These are phyloP conservation scores for Lupinus albus DNA, from an alignment of 306 rosid genomes.

Conservation along the genomic window DNA sequence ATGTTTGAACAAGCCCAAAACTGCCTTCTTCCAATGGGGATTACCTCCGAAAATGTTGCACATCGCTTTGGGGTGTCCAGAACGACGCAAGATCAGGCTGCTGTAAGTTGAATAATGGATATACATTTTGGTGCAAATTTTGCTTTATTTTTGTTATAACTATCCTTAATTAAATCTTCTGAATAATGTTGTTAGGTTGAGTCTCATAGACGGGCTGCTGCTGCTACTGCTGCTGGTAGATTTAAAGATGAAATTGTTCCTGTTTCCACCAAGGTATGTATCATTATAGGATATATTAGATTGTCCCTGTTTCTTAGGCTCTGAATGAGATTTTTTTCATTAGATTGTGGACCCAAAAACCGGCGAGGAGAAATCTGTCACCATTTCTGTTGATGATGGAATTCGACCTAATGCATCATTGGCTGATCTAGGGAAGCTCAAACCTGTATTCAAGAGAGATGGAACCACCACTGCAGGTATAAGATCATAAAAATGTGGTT, in stretches of 20 bases:
- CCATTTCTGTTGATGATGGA: slow-evolving; percentile 88
- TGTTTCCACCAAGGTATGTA: slow-evolving; percentile 73
- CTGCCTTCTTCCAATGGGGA: slow-evolving; percentile 92
- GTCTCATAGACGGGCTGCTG: slow-evolving; percentile 87
- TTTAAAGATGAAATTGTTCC: slow-evolving; percentile 95
- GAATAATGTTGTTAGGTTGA: slow-evolving; percentile 64
- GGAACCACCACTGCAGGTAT: slow-evolving; percentile 94
- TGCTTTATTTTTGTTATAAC: neutral
- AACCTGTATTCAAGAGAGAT: slow-evolving; percentile 89
- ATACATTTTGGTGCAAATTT: slow-evolving; percentile 28
- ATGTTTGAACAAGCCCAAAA: slow-evolving; percentile 76
- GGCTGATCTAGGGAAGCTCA: slow-evolving; percentile 71
- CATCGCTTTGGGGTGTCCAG: slow-evolving; percentile 82
- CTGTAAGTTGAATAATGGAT: slow-evolving; percentile 63
- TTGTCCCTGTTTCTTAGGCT: slow-evolving; percentile 32
- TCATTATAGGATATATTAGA: slow-evolving; percentile 5
- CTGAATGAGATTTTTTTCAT: slow-evolving; percentile 35
- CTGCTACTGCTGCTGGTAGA: slow-evolving; percentile 93
- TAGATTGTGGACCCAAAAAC: slow-evolving; percentile 89
- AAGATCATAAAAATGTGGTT: slow-evolving; percentile 25
- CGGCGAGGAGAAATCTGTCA: slow-evolving; percentile 75
- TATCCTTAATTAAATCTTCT: slow-evolving; percentile 26
- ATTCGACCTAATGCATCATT: slow-evolving; percentile 68
- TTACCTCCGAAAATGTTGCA: slow-evolving; percentile 95
- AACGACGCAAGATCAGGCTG: slow-evolving; percentile 88